Conservation (phyloP, 163 green algal genomes). For the Scenedesmus sp. region DNA sequence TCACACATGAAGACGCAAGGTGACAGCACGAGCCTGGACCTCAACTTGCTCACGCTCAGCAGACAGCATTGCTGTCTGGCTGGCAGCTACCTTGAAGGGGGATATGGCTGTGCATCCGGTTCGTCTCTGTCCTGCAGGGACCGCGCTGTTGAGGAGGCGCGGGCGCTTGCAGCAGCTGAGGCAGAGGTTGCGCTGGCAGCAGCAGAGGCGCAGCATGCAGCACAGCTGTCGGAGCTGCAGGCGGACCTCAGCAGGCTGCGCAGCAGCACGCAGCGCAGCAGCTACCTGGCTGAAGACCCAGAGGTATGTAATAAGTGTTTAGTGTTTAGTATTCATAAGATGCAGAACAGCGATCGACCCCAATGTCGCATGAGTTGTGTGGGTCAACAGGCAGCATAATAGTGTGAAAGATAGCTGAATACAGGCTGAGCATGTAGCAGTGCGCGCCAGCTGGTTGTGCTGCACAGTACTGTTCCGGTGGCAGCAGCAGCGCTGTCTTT, state of each 20-base stretch:
- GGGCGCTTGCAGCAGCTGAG: background rate
- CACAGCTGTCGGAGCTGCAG: slow-evolving; percentile 51
- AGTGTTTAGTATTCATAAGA: background rate
- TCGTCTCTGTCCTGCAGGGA: background rate
- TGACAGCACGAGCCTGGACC: too few species aligned
- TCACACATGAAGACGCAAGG: too few species aligned
- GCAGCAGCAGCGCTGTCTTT: too few species aligned
- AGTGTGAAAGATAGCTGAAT: too few species aligned
- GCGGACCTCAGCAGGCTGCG: slow-evolving; percentile 54
- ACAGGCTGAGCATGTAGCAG: too few species aligned
- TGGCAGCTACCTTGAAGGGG: too few species aligned
- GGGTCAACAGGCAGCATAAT: background rate
- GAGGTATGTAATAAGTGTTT: slow-evolving; percentile 36
- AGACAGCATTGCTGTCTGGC: background rate
- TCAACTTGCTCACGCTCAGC: too few species aligned
- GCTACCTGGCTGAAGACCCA: slow-evolving; percentile 27
- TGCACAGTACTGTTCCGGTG: too few species aligned
- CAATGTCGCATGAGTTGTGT: background rate
- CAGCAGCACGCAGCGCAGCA: slow-evolving; percentile 38
- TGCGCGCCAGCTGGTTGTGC: too few species aligned
- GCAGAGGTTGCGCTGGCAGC: background rate
- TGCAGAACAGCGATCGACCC: too few species aligned
- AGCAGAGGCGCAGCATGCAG: slow-evolving; percentile 36
- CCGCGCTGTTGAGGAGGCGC: background rate
- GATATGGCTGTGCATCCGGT: background rate